Evolutionary conservation across 805 yeast species (phyloP).

Genomic region (Starmerella sp.): DNA sequence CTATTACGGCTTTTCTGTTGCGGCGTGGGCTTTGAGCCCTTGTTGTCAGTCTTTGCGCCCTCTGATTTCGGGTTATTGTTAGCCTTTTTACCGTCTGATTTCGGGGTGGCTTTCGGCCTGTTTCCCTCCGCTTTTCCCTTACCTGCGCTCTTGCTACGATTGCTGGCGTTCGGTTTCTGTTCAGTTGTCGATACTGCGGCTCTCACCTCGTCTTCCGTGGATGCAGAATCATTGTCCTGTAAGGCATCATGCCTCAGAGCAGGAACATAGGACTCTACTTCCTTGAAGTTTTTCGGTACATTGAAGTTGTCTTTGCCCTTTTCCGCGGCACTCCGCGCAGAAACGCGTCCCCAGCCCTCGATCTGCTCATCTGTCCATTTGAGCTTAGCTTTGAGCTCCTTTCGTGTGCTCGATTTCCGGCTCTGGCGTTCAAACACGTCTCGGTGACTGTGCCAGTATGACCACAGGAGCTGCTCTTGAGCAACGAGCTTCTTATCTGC

Average conservation of each 20-base stretch:
- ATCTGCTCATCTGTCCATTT: constrained; percentile 82
- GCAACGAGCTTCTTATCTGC: constrained; percentile 41
- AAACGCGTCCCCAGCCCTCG: constrained; percentile 80
- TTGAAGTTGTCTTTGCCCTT: neutral
- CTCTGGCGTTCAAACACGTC: constrained; percentile 37
- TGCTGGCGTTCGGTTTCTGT: too few relatives aligned
- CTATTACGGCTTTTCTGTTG: too few relatives aligned
- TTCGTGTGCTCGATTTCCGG: constrained; percentile 44
- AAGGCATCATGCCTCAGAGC: neutral
- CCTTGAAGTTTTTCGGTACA: neutral
- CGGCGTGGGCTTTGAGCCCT: too few relatives aligned
- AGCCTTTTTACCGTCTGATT: too few relatives aligned
- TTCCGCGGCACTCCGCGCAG: neutral
- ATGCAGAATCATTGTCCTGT: neutral
- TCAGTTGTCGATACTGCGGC: neutral
- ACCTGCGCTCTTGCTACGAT: too few relatives aligned
- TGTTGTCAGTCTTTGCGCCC: too few relatives aligned
- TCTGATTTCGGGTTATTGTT: too few relatives aligned
- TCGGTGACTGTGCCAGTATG: constrained; percentile 32
- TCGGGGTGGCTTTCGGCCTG: too few relatives aligned
- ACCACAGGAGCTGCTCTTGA: constrained; percentile 17
- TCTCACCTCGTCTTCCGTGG: too few relatives aligned
- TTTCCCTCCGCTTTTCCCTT: too few relatives aligned
- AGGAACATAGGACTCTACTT: constrained; percentile 8
- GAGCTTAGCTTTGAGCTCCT: constrained; percentile 40